Conservation (phyloP, 805 yeast species). For the Sungouiozyma intestinalis region DNA sequence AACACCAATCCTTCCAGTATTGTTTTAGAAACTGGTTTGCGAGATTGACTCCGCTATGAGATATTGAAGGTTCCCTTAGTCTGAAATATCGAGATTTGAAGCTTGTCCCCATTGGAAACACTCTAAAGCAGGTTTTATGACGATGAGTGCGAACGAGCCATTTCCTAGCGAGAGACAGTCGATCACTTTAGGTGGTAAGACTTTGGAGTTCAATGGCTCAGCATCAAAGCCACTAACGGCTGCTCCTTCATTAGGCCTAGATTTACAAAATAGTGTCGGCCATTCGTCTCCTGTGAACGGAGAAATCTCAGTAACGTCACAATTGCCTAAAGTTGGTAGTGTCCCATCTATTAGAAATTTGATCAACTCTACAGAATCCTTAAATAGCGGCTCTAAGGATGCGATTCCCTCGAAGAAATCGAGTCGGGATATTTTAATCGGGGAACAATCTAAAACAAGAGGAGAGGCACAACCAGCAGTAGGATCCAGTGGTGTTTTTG, state of each 20-base stretch:
- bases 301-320: background rate
- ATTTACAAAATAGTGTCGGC: background rate
- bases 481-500: background rate
- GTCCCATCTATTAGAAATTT: background rate
- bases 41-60: no score
- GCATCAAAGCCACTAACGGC: background rate
- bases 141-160: background rate
- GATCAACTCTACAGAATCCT: background rate
- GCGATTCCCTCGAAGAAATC: background rate
- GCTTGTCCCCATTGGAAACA: no score
- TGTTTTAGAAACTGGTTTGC: no score
- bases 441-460: background rate
- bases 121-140: background rate
- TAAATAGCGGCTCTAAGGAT: background rate
- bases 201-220: background rate
- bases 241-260: background rate
- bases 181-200: background rate
- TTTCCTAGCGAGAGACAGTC: background rate
- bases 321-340: background rate
- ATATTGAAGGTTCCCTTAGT: no score
- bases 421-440: background rate
- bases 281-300: background rate
- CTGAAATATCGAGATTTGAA: no score
- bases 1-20: no score
- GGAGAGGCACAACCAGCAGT: slow-evolving; percentile 1